A percentile compares a stretch with the other conserved stretches of the same genome.
Conservation (phyloP, 345 rosid genomes). For the Camelina laxa region DNA sequence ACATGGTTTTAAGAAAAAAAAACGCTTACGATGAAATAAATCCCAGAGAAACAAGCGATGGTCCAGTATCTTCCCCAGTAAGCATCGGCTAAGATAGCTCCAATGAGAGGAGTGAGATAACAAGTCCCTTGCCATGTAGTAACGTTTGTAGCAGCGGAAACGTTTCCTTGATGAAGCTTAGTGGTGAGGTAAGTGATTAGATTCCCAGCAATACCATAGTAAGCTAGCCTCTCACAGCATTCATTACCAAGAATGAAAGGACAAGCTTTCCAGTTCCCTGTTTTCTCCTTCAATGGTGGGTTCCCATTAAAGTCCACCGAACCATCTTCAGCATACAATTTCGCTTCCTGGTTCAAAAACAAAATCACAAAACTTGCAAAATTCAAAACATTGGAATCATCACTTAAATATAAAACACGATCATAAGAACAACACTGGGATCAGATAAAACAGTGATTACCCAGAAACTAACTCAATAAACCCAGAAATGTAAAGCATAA, state of each 20-base stretch:
- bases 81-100: conserved; percentile 91
- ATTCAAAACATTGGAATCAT: conserved; percentile 18
- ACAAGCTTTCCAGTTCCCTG: conserved; percentile 97
- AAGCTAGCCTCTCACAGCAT: conserved; percentile 95
- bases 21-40: conserved; percentile 69
- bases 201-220: conserved; percentile 88
- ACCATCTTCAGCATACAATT: conserved; percentile 84
- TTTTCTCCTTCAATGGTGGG: conserved; percentile 75
- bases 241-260: conserved; percentile 93
- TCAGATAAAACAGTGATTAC: conserved; percentile 5
- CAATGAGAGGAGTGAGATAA: conserved; percentile 90
- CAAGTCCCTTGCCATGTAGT: conserved; percentile 93
- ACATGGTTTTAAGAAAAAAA: background rate
- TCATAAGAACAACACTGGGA: background rate
- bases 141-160: conserved; percentile 85
- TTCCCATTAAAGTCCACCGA: conserved; percentile 78
- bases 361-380: conserved; percentile 10
- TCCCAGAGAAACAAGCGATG: conserved; percentile 80
- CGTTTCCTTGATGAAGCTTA: conserved; percentile 86
- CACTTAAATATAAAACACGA: background rate
- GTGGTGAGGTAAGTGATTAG: conserved; percentile 84
- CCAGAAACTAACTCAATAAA: background rate
- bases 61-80: conserved; percentile 99
- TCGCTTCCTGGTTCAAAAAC: conserved; percentile 46
- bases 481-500: background rate